Evolutionary conservation across 352 stramenopile species (phyloP).

Genomic region (Pythium aquatile): DNA sequence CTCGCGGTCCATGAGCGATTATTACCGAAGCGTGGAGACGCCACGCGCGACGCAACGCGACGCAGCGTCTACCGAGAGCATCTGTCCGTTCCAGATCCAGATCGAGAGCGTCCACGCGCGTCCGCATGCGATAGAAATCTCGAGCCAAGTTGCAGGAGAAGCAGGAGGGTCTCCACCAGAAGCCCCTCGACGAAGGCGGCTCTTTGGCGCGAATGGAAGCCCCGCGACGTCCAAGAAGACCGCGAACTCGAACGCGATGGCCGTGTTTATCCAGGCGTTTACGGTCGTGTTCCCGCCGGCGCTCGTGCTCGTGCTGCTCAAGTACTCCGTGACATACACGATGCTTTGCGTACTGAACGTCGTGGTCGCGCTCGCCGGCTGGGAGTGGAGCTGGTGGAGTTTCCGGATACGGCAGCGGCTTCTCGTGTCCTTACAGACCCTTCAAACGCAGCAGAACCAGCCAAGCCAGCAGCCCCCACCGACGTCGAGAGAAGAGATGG

Average conservation of each 20-base stretch:
- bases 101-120: conserved; percentile 10
- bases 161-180: background rate
- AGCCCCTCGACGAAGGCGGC: background rate
- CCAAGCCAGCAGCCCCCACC: background rate
- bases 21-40: conserved; percentile 15
- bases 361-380: conserved; percentile 33
- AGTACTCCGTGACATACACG: conserved; percentile 30
- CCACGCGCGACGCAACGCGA: background rate
- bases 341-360: conserved; percentile 42
- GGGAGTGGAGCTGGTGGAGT: conserved; percentile 62
- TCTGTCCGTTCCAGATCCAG: conserved; percentile 20
- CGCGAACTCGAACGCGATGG: background rate
- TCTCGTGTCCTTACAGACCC: conserved; percentile 12
- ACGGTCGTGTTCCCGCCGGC: conserved; percentile 13
- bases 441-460: conserved; percentile 17
- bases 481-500: background rate
- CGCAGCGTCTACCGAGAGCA: background rate
- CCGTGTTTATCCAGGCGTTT: background rate
- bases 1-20: background rate
- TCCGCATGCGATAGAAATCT: background rate
- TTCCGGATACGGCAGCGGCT: conserved; percentile 63
- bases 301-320: conserved; percentile 42
- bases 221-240: background rate
- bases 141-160: background rate
- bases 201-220: background rate